phyloP scores from a whole-genome alignment of 192 early-diverging fungal genomes.

The Coemansia sp. region DNA sequence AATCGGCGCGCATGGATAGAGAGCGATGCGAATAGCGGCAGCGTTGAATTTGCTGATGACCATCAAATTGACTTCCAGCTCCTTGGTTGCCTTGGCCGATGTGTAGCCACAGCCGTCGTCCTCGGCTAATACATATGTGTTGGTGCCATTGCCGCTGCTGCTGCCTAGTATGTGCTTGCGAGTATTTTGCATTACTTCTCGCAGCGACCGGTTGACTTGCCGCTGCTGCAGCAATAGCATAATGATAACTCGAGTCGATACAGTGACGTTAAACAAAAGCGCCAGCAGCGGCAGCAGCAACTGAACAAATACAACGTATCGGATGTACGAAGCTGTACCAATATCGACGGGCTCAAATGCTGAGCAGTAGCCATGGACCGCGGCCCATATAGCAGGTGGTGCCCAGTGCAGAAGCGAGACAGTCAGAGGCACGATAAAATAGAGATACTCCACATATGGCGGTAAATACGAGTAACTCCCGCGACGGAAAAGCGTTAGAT shows the following conservation, averaged over 20 bases:
- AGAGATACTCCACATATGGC: constrained; percentile 31
- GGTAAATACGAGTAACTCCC: constrained; percentile 12
- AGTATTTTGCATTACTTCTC: constrained; percentile 4
- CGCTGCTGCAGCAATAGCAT: constrained; percentile 27
- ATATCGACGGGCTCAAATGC: constrained; percentile 12
- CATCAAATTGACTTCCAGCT: constrained; percentile 13
- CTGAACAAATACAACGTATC: constrained; percentile 11
- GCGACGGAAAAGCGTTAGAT: constrained; percentile 29
- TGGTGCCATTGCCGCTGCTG: background rate
- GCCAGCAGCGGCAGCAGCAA: constrained; percentile 20
- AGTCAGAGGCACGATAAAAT: constrained; percentile 20
- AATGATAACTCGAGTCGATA: constrained; percentile 12
- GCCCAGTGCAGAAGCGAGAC: constrained; percentile 12
- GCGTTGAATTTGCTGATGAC: constrained; percentile 32
- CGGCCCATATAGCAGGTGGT: constrained; percentile 17
- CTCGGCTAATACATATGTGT: background rate
- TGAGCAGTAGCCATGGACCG: constrained; percentile 13
- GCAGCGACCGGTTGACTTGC: constrained; percentile 13
- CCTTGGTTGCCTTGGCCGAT: constrained; percentile 11
- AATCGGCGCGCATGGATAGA: constrained; percentile 31
- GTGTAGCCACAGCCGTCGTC: background rate
- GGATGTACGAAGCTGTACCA: constrained; percentile 16
- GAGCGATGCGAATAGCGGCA: constrained; percentile 41
- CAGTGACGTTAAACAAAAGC: constrained; percentile 32
- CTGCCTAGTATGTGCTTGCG: background rate